phyloP scores from a whole-genome alignment of 257 asterid genomes.

The Ophiorrhiza pumila region DNA sequence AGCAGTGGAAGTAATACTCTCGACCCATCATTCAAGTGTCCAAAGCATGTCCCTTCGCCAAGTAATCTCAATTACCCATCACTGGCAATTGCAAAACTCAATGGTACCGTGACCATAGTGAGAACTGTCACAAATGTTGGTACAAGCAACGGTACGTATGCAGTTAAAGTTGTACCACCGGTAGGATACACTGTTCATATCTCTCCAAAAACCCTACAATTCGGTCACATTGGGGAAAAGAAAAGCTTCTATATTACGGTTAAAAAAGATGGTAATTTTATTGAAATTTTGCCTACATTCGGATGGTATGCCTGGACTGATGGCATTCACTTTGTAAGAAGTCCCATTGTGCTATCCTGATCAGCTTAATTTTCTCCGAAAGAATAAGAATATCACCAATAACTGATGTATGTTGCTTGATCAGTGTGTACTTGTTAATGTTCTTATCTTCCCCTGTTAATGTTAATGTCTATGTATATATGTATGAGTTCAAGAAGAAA shows the following conservation, averaged over 20 bases:
- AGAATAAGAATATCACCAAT: too few species aligned
- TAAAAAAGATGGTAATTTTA: constrained; percentile 10
- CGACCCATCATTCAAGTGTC: constrained; percentile 30
- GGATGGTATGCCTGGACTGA: not conserved
- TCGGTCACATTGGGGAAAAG: constrained; percentile 32
- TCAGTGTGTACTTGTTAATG: too few species aligned
- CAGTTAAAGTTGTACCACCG: constrained; percentile 23
- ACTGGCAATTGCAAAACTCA: constrained; percentile 28
- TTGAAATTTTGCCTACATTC: constrained; percentile 7
- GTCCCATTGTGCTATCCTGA: constrained; percentile 23
- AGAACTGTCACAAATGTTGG: constrained; percentile 60
- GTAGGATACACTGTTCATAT: constrained; percentile 27
- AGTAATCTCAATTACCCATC: constrained; percentile 50
- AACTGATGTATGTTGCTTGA: too few species aligned
- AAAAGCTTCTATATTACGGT: constrained; percentile 28
- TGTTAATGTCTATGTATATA: not conserved
- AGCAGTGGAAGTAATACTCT: constrained; percentile 8
- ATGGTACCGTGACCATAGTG: constrained; percentile 25
- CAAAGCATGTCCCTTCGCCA: constrained; percentile 14
- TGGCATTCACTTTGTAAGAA: constrained; percentile 39
- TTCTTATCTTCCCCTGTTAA: too few species aligned
- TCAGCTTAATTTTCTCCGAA: not conserved
- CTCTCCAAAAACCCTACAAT: constrained; percentile 23
- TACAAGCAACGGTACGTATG: constrained; percentile 16
- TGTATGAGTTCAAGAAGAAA: not conserved